These are phyloP conservation scores for Sporothrix euskadiensis DNA, from an alignment of 2,329 filamentous ascomycete species.

Conservation along the genomic window DNA sequence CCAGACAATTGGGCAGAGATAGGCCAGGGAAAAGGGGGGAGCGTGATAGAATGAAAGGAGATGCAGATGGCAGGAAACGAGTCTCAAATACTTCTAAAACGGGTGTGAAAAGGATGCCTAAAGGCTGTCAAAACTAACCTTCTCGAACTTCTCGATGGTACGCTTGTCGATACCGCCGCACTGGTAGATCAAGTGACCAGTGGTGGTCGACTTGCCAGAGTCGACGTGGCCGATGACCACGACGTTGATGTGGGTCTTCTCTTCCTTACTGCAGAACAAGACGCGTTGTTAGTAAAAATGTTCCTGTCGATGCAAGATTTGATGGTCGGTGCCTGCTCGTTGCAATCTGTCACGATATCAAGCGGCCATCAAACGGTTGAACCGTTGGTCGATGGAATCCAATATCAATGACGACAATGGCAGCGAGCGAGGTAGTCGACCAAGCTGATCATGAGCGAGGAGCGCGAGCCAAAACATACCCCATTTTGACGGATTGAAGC, in stretches of 20 bases:
- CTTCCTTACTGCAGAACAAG: constrained; percentile 71
- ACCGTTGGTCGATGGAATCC: not conserved
- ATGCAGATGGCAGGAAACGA: constrained; percentile 38
- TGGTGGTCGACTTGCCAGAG: constrained; percentile 98
- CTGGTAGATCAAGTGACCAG: constrained; percentile 98
- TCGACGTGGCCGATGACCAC: constrained; percentile 78
- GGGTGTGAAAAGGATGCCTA: not conserved
- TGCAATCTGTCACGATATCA: not conserved
- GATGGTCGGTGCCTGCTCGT: not conserved
- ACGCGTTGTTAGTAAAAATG: constrained; percentile 33
- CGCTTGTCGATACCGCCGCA: constrained; percentile 99
- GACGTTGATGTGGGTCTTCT: constrained; percentile 91
- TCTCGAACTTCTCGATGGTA: constrained; percentile 99
- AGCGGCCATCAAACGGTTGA: not conserved
- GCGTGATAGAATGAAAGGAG: not conserved
- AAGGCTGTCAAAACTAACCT: constrained; percentile 62
- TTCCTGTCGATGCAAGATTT: not conserved
- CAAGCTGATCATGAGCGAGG: not conserved
- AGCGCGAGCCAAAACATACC: constrained; percentile 21
- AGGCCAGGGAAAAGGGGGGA: constrained; percentile 28
- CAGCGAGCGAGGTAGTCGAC: not conserved
- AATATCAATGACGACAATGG: constrained; percentile 5
- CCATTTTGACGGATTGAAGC: constrained; percentile 27
- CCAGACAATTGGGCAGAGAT: constrained; percentile 30
- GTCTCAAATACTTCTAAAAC: not conserved